Base-by-base conservation (phyloP, 2,329 filamentous ascomycete genomes). In the Neurospora sp. region DNA sequence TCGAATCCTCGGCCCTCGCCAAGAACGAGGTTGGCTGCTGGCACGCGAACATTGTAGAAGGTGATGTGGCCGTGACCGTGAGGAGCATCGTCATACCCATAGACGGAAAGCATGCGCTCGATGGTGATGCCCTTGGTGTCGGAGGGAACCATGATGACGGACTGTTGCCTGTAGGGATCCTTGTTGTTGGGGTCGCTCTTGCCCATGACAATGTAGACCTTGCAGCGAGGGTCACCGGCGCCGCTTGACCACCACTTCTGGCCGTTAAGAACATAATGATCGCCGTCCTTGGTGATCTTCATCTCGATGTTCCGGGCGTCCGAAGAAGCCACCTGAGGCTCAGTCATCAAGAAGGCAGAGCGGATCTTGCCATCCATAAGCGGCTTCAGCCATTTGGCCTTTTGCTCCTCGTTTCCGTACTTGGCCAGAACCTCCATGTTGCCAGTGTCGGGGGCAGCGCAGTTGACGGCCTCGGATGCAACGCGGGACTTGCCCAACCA, bases 231-330 rank as follows among this genome's bases (percentile, higher is more conserved):
- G 82, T 99, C 96, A 70, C 96, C 96, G 19, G 94, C 93, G 74
- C 96, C 96, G 73, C 92, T 97, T 37, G 93, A 97, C 96, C 96
- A 99, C 96, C 96, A 99, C 92, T 99, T 99, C 88, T 95, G 76
- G 70, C 96, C 96, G 78, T 98, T 97, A 69, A 99, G 86, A 19
- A 98, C 89, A 78, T 96, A 97, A 76, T 96, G 88, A 77, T 96
- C 88, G 11, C 94, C 95, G 74, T 97, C 93, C 70, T 87, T 88
- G 74, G 83, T 86, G 79, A 99, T 97, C 71, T 85, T 87, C 78
- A 99, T 84, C 81, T 93, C 86, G 74, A 97, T 97, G 79, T 99
- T 98, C 70, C 89, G 96, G 5, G 96, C 96, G 83, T 98, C 95
- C 67, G 91, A 94, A 23, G 91, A 94, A 4, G 94, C 93, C 62